Conservation (phyloP, 179 eudicot species). For the Nepenthes alata region DNA sequence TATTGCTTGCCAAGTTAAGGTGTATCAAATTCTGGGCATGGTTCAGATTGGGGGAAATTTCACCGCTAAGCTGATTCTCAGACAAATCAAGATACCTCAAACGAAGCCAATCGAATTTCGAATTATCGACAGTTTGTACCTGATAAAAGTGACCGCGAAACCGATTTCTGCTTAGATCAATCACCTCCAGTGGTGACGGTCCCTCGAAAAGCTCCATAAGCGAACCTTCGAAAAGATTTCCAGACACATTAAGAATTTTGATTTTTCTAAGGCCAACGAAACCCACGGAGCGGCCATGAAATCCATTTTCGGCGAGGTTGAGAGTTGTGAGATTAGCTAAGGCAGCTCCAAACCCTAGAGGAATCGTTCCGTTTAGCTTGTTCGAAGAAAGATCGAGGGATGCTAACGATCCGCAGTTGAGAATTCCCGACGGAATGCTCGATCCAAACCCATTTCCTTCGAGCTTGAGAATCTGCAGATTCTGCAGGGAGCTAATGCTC, state of each 20-base stretch:
- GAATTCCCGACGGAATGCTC: slow-evolving; percentile 30
- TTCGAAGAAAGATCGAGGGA: slow-evolving; percentile 40
- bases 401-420: slow-evolving; percentile 26
- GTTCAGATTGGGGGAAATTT: slow-evolving; percentile 18
- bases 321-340: slow-evolving; percentile 33
- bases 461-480: slow-evolving; percentile 29
- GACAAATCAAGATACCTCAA: slow-evolving; percentile 48
- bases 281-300: slow-evolving; percentile 32
- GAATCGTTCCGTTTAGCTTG: slow-evolving; percentile 31
- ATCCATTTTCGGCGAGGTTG: slow-evolving; percentile 34
- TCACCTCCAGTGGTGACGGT: slow-evolving; percentile 25
- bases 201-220: slow-evolving; percentile 32
- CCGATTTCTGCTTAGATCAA: slow-evolving; percentile 52
- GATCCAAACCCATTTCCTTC: slow-evolving; percentile 27
- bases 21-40: slow-evolving; percentile 32
- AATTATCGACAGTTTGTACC: slow-evolving; percentile 19
- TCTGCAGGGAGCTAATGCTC: slow-evolving; percentile 25
- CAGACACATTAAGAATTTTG: slow-evolving; percentile 29
- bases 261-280: slow-evolving; percentile 22
- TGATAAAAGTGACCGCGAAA: slow-evolving; percentile 50
- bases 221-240: slow-evolving; percentile 42
- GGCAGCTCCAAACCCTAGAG: slow-evolving; percentile 34
- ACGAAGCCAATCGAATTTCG: slow-evolving; percentile 34
- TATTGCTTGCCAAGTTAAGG: slow-evolving; percentile 46
- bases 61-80: slow-evolving; percentile 44